Percentiles rank a stretch among this genome's conserved stretches.
Evolutionary conservation across 805 yeast genomes (phyloP).

Genomic region (Monosporozyma aerobia): DNA sequence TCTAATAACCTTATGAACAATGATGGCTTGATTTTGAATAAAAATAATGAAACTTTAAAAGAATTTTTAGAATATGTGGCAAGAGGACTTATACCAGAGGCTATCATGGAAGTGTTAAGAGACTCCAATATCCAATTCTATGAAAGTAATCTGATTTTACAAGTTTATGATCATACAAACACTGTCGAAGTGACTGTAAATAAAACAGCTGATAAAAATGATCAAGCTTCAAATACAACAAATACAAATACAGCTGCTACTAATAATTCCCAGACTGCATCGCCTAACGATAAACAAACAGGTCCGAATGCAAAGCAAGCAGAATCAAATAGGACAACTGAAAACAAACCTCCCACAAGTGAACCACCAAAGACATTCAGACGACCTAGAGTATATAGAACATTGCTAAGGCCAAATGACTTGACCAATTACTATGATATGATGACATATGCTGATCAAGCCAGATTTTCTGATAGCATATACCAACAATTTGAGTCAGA

Average conservation of each 20-base stretch:
- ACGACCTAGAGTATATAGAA: constrained; percentile 66
- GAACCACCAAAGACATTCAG: constrained; percentile 17
- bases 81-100: constrained; percentile 76
- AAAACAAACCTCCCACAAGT: not conserved
- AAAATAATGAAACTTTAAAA: constrained; percentile 64
- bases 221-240: not conserved
- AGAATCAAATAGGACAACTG: not conserved
- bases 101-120: constrained; percentile 78
- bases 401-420: constrained; percentile 73
- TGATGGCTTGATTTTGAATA: constrained; percentile 72
- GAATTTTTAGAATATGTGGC: constrained; percentile 75
- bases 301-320: not conserved
- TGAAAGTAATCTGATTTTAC: constrained; percentile 82
- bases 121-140: constrained; percentile 79
- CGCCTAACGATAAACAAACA: not conserved
- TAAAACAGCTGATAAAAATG: constrained; percentile 1
- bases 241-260: not conserved
- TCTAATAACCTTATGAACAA: constrained; percentile 10
- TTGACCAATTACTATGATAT: constrained; percentile 77
- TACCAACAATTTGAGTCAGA: constrained; percentile 85
- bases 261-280: not conserved
- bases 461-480: constrained; percentile 67
- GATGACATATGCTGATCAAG: constrained; percentile 73
- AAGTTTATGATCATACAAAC: constrained; percentile 78
- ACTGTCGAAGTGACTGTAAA: constrained; percentile 25